phyloP scores from a whole-genome alignment of 768 basidiomycete species.

The Russula earlei region DNA sequence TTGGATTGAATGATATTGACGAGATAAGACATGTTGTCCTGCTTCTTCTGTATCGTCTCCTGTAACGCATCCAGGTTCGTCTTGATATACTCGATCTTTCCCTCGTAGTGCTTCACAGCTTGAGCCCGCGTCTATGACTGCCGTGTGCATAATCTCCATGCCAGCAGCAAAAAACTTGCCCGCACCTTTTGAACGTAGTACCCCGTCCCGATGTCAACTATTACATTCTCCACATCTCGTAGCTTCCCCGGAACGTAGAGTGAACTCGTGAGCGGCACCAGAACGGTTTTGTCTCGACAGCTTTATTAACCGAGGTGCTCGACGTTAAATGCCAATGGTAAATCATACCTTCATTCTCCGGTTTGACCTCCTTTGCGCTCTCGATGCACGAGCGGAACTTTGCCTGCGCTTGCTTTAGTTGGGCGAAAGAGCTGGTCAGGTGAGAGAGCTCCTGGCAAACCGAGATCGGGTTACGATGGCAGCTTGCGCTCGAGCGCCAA shows the following conservation, averaged over 20 bases:
- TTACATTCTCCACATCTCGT: slow-evolving; percentile 72
- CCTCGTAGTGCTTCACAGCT: slow-evolving; percentile 70
- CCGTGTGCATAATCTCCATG: neutral
- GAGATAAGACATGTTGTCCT: slow-evolving; percentile 77
- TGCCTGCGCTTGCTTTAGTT: slow-evolving; percentile 85
- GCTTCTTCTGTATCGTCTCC: slow-evolving; percentile 82
- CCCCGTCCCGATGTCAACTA: slow-evolving; percentile 93
- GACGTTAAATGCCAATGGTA: neutral
- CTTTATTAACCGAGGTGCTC: neutral
- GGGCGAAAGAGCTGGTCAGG: slow-evolving; percentile 82
- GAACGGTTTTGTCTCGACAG: slow-evolving; percentile 65
- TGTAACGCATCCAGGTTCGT: slow-evolving; percentile 80
- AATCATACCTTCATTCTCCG: slow-evolving; percentile 47
- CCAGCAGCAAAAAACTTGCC: neutral
- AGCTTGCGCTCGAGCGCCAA: neutral
- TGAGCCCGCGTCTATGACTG: slow-evolving; percentile 67
- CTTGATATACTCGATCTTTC: slow-evolving; percentile 75
- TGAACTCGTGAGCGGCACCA: slow-evolving; percentile 90
- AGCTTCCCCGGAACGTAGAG: slow-evolving; percentile 93
- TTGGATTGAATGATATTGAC: slow-evolving; percentile 64
- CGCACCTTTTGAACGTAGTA: slow-evolving; percentile 92
- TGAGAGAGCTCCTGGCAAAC: slow-evolving; percentile 76
- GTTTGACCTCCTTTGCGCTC: slow-evolving; percentile 66
- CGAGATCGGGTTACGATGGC: neutral
- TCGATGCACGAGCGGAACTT: slow-evolving; percentile 87